Evolutionary conservation across 2,329 filamentous ascomycete species (phyloP).

Genomic region (Fusarium sp.): DNA sequence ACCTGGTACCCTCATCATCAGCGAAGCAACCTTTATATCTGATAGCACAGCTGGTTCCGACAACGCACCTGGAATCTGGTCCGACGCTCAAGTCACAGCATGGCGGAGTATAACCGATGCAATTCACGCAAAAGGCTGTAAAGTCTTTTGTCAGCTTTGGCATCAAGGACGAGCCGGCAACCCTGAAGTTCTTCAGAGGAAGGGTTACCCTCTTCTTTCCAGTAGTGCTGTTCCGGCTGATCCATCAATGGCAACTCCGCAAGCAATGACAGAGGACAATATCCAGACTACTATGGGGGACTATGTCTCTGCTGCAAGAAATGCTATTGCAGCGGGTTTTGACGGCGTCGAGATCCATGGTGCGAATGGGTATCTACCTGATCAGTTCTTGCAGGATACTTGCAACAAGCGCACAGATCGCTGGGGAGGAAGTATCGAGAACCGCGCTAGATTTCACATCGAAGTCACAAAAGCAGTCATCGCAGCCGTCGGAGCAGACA

Average conservation of each 20-base stretch:
- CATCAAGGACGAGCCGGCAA: background rate
- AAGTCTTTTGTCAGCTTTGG: background rate
- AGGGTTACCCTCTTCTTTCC: background rate
- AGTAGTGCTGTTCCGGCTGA: background rate
- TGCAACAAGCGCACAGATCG: background rate
- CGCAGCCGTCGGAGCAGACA: background rate
- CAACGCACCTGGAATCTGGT: background rate
- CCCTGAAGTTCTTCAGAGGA: background rate
- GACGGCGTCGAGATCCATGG: background rate
- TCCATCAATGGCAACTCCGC: background rate
- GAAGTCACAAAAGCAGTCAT: background rate
- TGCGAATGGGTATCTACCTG: background rate
- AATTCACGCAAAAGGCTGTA: background rate
- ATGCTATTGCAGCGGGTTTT: background rate
- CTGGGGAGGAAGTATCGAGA: background rate
- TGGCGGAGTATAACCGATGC: accelerated
- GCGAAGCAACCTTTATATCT: background rate
- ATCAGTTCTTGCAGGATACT: background rate
- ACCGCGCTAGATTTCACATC: background rate
- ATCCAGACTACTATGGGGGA: background rate
- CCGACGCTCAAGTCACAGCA: background rate
- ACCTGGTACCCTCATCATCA: background rate
- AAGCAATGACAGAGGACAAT: background rate
- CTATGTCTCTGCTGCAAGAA: background rate
- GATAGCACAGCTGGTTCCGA: background rate